These are phyloP conservation scores for Seminavis robusta DNA, from an alignment of 108 stramenopile species.

Conservation along the genomic window DNA sequence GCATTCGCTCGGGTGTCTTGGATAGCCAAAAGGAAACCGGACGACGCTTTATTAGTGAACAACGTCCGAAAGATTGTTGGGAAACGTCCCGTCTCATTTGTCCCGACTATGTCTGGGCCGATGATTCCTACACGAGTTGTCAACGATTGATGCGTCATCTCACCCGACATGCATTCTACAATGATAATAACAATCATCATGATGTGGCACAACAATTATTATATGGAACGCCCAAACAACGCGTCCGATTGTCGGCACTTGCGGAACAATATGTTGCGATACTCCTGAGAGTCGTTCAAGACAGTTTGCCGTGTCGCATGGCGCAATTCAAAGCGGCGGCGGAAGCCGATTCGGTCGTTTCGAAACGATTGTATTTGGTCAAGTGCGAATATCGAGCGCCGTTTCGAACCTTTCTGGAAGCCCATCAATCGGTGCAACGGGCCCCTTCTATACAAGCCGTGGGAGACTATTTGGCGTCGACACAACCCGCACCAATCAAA, in stretches of 20 bases:
- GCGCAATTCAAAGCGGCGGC: slow-evolving; percentile 75
- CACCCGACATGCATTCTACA: slow-evolving; percentile 58
- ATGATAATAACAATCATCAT: not conserved
- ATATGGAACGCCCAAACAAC: not conserved
- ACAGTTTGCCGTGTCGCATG: slow-evolving; percentile 58
- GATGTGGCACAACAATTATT: slow-evolving; percentile 1
- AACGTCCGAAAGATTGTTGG: slow-evolving; percentile 76
- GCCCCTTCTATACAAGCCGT: slow-evolving; percentile 76
- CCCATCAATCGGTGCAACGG: slow-evolving; percentile 64
- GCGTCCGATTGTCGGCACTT: not conserved
- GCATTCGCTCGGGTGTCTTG: slow-evolving; percentile 24
- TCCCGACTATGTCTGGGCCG: slow-evolving; percentile 86
- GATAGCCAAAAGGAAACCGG: slow-evolving; percentile 30
- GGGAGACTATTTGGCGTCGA: slow-evolving; percentile 38
- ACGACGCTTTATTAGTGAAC: slow-evolving; percentile 40
- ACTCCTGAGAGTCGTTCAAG: slow-evolving; percentile 31
- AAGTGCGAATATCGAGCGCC: slow-evolving; percentile 90
- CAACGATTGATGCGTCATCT: slow-evolving; percentile 59
- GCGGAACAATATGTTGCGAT: slow-evolving; percentile 24
- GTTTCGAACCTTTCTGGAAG: slow-evolving; percentile 80
- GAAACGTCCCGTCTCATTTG: slow-evolving; percentile 77
- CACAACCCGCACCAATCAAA: slow-evolving; percentile 10
- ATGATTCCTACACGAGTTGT: slow-evolving; percentile 58
- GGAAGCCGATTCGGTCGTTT: slow-evolving; percentile 71
- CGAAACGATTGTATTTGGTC: slow-evolving; percentile 83